These are phyloP conservation scores for Cornus kousa DNA, from an alignment of 148 eudicot species.

Conservation along the genomic window DNA sequence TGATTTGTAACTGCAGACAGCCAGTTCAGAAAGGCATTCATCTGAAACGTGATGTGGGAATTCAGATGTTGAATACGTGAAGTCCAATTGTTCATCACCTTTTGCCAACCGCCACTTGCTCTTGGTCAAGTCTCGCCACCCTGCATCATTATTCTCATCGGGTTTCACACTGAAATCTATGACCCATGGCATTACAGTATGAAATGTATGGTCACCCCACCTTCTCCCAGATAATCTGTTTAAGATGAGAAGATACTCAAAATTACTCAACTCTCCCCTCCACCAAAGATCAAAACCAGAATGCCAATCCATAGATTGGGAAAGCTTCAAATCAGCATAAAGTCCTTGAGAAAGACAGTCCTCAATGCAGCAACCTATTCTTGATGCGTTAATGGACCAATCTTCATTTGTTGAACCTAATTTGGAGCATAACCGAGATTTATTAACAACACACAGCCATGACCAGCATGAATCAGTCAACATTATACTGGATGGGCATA, in stretches of 20 bases:
- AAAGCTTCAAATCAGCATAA: constrained; percentile 64
- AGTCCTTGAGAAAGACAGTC: constrained; percentile 54
- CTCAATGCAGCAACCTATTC: constrained; percentile 30
- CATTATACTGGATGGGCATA: constrained; percentile 63
- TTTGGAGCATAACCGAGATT: constrained; percentile 27
- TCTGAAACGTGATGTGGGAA: constrained; percentile 94
- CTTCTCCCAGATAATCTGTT: constrained; percentile 92
- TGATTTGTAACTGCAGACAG: constrained; percentile 99
- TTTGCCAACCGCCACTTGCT: constrained; percentile 99
- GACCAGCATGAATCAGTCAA: constrained; percentile 73
- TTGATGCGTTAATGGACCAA: constrained; percentile 10
- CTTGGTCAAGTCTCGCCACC: constrained; percentile 94
- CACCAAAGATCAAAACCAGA: constrained; percentile 72
- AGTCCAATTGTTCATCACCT: constrained; percentile 98
- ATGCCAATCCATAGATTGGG: constrained; percentile 58
- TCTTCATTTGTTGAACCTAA: constrained; percentile 23
- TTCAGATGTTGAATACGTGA: constrained; percentile 95
- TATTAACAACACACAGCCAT: constrained; percentile 70
- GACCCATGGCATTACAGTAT: constrained; percentile 99
- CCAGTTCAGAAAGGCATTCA: constrained; percentile 97
- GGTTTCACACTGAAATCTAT: constrained; percentile 87
- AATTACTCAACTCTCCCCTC: constrained; percentile 88
- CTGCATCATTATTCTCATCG: constrained; percentile 53
- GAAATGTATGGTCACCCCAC: constrained; percentile 96
- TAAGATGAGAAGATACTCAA: constrained; percentile 82